Conservation (phyloP, 495 filamentous ascomycete species). For the Hamigera avellanea region DNA sequence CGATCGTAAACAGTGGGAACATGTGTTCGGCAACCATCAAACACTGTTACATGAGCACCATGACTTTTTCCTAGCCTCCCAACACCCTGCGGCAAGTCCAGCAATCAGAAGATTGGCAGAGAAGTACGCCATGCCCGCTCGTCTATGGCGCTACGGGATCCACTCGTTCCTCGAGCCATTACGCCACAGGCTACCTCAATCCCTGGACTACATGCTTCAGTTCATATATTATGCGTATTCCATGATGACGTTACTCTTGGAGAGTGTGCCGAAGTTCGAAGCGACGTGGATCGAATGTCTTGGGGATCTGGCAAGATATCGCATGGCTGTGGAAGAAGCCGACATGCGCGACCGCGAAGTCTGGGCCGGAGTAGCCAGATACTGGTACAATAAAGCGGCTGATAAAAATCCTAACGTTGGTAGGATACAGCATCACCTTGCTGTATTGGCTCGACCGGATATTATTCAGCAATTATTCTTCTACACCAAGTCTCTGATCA, state of each 20-base stretch:
- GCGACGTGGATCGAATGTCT: slow-evolving; percentile 90
- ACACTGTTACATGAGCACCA: slow-evolving; percentile 69
- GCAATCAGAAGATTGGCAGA: slow-evolving; percentile 46
- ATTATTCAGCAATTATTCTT: slow-evolving; percentile 63
- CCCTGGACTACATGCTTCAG: slow-evolving; percentile 66
- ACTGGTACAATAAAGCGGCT: slow-evolving; percentile 74
- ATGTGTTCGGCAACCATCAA: slow-evolving; percentile 57
- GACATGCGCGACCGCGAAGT: slow-evolving; percentile 60
- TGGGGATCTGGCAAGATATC: slow-evolving; percentile 61
- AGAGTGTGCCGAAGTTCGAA: slow-evolving; percentile 63
- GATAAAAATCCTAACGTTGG: slow-evolving; percentile 60
- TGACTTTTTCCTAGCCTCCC: slow-evolving; percentile 69
- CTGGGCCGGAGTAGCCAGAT: slow-evolving; percentile 65
- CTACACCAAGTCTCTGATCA: slow-evolving; percentile 46
- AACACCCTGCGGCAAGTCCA: slow-evolving; percentile 56
- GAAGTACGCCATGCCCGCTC: slow-evolving; percentile 68
- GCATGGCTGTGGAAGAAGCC: slow-evolving; percentile 71
- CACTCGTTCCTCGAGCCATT: slow-evolving; percentile 67
- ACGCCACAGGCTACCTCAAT: slow-evolving; percentile 54
- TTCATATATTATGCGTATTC: slow-evolving; percentile 77
- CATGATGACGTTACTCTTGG: slow-evolving; percentile 67
- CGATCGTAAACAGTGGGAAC: slow-evolving; percentile 57
- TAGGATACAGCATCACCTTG: slow-evolving; percentile 74
- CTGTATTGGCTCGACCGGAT: slow-evolving; percentile 67
- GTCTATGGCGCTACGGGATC: slow-evolving; percentile 81